Evolutionary conservation across 129 eudicot genomes (phyloP), one percentile per base, ranked within the genome.

Genomic region (Heracleum sosnowskyi): DNA sequence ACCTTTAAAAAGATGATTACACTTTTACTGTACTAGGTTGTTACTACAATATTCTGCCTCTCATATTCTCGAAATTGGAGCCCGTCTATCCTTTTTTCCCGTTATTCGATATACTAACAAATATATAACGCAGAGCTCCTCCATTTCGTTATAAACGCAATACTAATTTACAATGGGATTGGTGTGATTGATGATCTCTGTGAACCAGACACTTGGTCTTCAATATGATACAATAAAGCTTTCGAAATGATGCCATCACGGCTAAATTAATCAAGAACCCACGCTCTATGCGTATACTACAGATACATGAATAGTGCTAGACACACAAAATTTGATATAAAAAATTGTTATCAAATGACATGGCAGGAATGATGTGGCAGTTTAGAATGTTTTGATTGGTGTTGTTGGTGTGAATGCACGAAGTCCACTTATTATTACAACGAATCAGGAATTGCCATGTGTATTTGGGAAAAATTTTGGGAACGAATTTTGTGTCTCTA

Each of bases 21-120:
- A 64, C 71, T 64, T 64, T 64, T 64, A 64, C 39, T 36, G n/a
- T n/a, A 36, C 71, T 64, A 31, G 71, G 18, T 64, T 64, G 71
- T 64, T 31, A 31, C 37, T 31, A 31, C 37, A 29, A 57, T 57
- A 57, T 57, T 57, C 66, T 57, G 16, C 47, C 64, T 57, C 34
- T 35, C 8, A 20, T 18, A n/a, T n/a, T 28, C 71, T 64, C 39
- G 71, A 64, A 0, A 31, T 13, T 16, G 39, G 71, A 29, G 70
- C 70, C 29, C 20, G 37, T 2, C 69, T 62, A 0, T 2, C 36
- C 36, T 29, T 63, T 11, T 63, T 28, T 57, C 31, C 29, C 31
- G 29, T 55, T 24, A 55, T 22, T 9, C 31, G 64, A n/a, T 57
- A 7, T 57, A 57, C n/a, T 7, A n/a, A n/a, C 40, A 37, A 37